Evolutionary conservation across 1,139 yeast species (phyloP).

Genomic region (Suhomyces coccinellae): DNA sequence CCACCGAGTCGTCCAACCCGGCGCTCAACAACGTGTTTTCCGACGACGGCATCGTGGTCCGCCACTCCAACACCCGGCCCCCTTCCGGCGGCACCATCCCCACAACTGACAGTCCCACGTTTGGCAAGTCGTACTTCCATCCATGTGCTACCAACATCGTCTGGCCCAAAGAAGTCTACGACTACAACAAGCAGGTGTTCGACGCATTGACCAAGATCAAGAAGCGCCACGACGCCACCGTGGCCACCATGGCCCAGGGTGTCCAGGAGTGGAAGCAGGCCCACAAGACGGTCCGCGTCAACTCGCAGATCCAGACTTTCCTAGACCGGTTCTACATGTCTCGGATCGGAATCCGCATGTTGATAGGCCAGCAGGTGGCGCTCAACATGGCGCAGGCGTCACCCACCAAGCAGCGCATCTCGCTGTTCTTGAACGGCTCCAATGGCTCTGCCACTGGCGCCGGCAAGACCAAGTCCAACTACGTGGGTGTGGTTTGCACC

Average conservation of each 20-base stretch:
- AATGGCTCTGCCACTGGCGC: conserved; percentile 12
- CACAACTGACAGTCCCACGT: conserved; percentile 32
- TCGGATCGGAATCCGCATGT: conserved; percentile 84
- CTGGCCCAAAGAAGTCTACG: conserved; percentile 77
- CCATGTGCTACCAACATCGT: conserved; percentile 51
- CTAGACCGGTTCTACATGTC: conserved; percentile 84
- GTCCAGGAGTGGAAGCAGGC: conserved; percentile 83
- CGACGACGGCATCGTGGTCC: conserved; percentile 54
- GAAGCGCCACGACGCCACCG: conserved; percentile 88
- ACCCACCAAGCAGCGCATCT: conserved; percentile 43
- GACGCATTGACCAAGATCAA: conserved; percentile 71
- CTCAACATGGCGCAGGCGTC: conserved; percentile 64
- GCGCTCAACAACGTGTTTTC: conserved; percentile 46
- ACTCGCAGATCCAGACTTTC: conserved; percentile 71
- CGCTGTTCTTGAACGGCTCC: conserved; percentile 37
- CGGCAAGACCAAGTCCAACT: conserved; percentile 38
- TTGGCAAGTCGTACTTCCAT: conserved; percentile 59
- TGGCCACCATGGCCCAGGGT: conserved; percentile 90
- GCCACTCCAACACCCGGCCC: conserved; percentile 17
- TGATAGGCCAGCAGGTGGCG: conserved; percentile 87
- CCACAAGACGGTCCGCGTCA: conserved; percentile 49
- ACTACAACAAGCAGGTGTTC: conserved; percentile 67
- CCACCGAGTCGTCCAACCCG: conserved; percentile 35
- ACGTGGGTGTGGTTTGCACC: conserved; percentile 84
- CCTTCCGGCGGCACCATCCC: conserved; percentile 2